Percentiles rank a stretch among this genome's conserved stretches.
phyloP scores from a whole-genome alignment of 805 yeast genomes.

The Lipomyces spencermartinsiae region DNA sequence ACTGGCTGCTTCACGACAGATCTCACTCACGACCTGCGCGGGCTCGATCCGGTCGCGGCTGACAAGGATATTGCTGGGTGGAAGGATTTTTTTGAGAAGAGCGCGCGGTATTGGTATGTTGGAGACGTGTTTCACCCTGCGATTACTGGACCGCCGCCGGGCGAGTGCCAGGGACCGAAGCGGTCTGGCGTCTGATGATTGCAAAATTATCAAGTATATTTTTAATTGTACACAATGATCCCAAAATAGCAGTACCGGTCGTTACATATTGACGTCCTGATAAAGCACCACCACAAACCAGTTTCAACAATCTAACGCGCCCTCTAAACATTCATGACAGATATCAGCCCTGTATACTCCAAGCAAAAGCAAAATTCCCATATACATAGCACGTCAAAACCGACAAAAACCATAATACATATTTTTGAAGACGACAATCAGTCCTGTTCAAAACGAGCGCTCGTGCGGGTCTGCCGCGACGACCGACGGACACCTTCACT shows the following conservation, averaged over 20 bases:
- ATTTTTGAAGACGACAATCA: not conserved
- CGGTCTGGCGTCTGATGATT: not conserved
- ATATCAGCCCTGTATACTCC: not conserved
- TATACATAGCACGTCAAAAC: not conserved
- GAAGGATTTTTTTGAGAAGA: conserved; percentile 56
- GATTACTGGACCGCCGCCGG: conserved; percentile 58
- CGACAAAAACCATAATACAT: not conserved
- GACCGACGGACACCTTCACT: conserved; percentile 11
- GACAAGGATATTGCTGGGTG: conserved; percentile 54
- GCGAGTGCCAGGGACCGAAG: conserved; percentile 49
- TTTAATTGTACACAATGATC: not conserved
- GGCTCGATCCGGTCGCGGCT: conserved; percentile 55
- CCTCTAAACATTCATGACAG: not conserved
- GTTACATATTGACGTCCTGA: too few relatives aligned
- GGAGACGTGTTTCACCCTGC: conserved; percentile 61
- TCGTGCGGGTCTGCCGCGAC: conserved; percentile 9
- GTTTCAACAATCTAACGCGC: not conserved
- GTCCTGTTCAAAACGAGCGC: conserved; percentile 15
- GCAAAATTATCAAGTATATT: not conserved
- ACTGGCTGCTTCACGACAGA: conserved; percentile 70
- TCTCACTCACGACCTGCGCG: conserved; percentile 70
- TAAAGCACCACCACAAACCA: too few relatives aligned
- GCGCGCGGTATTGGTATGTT: conserved; percentile 64
- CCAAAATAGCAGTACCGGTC: not conserved
- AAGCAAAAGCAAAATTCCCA: not conserved